Evolutionary conservation across 371 early-diverging fungal species (phyloP).

Genomic region (Mucor velutinosus): DNA sequence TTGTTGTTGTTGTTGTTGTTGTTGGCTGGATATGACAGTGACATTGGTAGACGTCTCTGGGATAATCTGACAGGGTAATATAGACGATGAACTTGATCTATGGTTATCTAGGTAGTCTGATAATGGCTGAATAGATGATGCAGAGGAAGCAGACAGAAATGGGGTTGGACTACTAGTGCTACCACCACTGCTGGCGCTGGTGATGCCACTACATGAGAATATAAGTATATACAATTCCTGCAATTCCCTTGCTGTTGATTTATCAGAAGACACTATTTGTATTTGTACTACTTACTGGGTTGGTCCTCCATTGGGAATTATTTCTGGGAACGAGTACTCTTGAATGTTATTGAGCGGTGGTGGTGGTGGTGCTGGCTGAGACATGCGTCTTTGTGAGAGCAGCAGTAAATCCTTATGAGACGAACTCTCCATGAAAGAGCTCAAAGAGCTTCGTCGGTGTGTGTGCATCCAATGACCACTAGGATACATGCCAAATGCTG

Average conservation of each 20-base stretch:
- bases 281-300: constrained; percentile 17
- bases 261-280: constrained; percentile 10
- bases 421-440: background rate
- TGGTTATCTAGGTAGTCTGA: background rate
- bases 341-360: background rate
- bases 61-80: background rate
- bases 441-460: constrained; percentile 18
- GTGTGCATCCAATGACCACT: background rate
- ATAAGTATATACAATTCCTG: constrained; percentile 1
- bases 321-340: constrained; percentile 23
- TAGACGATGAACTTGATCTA: constrained; percentile 4
- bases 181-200: background rate
- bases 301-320: constrained; percentile 18
- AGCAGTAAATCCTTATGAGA: background rate
- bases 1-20: constrained; percentile 8
- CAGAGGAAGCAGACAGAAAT: background rate
- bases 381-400: constrained; percentile 26
- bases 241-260: constrained; percentile 5
- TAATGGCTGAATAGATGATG: background rate
- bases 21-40: background rate
- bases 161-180: background rate
- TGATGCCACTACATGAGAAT: background rate
- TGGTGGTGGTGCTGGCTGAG: background rate
- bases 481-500: constrained; percentile 35
- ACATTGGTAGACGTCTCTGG: constrained; percentile 10